Percentiles rank a stretch among this genome's conserved stretches.
These are phyloP conservation scores for Panaeolus cyanescens DNA, from an alignment of 768 basidiomycete genomes.

Conservation along the genomic window DNA sequence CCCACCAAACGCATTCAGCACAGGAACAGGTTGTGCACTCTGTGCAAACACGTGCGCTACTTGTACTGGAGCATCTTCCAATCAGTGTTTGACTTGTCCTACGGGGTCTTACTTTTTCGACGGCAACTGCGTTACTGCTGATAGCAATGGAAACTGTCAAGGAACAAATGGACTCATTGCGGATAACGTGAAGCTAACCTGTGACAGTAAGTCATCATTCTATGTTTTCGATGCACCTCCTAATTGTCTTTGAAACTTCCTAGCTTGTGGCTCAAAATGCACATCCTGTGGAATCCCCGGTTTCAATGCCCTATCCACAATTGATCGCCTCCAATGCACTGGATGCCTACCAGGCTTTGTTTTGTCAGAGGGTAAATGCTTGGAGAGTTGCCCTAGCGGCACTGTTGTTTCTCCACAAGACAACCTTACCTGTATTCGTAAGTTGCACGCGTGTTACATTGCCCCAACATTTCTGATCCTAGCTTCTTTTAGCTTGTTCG, in stretches of 20 bases:
- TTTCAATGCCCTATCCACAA: conserved; percentile 69
- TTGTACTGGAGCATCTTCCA: conserved; percentile 68
- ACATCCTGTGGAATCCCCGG: conserved; percentile 74
- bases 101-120: conserved; percentile 62
- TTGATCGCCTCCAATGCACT: conserved; percentile 70
- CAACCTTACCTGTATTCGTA: conserved; percentile 75
- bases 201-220: conserved; percentile 64
- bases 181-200: conserved; percentile 81
- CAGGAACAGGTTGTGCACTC: conserved; percentile 49
- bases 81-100: conserved; percentile 71
- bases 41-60: conserved; percentile 73
- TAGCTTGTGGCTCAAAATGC: conserved; percentile 84
- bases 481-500: conserved; percentile 34
- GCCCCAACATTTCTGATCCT: conserved; percentile 3
- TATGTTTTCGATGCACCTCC: neutral
- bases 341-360: conserved; percentile 78
- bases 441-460: conserved; percentile 24
- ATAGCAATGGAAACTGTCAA: conserved; percentile 71
- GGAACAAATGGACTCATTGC: conserved; percentile 67
- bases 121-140: conserved; percentile 69
- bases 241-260: conserved; percentile 9
- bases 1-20: conserved; percentile 64
- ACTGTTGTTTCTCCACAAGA: conserved; percentile 73
- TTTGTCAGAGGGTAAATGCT: conserved; percentile 69
- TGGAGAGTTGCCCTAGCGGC: conserved; percentile 70